Percentiles rank a stretch among this genome's conserved stretches.
Conservation (phyloP, 768 basidiomycete genomes). For the Tylopilus vinaceipallidus region DNA sequence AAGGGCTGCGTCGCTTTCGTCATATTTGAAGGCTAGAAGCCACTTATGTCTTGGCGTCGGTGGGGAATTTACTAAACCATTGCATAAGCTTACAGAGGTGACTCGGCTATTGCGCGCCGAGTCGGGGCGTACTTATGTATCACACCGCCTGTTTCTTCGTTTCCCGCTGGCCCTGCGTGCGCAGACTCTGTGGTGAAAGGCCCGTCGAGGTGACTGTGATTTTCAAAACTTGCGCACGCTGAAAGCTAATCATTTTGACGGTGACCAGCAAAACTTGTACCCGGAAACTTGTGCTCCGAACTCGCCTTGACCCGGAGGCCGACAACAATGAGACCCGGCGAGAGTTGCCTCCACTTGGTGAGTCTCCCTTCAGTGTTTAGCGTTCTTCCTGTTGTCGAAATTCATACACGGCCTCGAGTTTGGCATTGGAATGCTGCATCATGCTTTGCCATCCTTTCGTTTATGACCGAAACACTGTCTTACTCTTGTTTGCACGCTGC, state of each 20-base stretch:
- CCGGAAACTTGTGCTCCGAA: background rate
- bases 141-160: no score
- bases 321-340: slow-evolving; percentile 9
- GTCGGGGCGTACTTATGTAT: no score
- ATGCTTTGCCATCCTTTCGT: slow-evolving; percentile 1
- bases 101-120: background rate
- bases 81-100: slow-evolving; percentile 5
- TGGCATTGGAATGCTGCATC: slow-evolving; percentile 2
- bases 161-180: no score
- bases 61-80: background rate
- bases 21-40: no score
- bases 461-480: slow-evolving; percentile 5
- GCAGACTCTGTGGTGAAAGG: no score
- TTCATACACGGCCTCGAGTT: background rate
- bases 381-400: background rate
- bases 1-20: no score
- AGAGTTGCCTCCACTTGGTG: slow-evolving; percentile 12
- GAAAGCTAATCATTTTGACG: no score
- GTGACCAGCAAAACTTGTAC: background rate
- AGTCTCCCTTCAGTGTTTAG: slow-evolving; percentile 6
- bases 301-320: background rate
- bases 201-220: no score
- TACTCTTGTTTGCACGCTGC: background rate
- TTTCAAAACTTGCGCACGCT: no score
- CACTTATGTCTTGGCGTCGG: no score